phyloP scores from a whole-genome alignment of 345 rosid species.

The Acer campestre region DNA sequence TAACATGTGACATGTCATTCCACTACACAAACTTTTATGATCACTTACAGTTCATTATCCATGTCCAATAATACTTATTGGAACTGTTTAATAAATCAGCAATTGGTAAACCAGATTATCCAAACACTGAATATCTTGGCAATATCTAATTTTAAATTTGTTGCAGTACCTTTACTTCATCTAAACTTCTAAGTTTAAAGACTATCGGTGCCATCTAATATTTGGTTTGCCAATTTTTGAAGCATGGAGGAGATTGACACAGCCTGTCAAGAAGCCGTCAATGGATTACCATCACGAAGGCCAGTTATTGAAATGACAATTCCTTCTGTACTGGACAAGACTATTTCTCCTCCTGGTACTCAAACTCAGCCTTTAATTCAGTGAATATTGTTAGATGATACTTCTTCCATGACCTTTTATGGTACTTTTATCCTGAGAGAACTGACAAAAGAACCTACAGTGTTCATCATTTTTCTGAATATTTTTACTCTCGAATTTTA shows the following conservation, averaged over 20 bases:
- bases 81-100: not conserved
- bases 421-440: not conserved
- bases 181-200: not conserved
- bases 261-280: slow-evolving; percentile 49
- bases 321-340: slow-evolving; percentile 61
- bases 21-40: not conserved
- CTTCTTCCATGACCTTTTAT: not conserved
- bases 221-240: not conserved
- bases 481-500: not conserved
- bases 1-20: not conserved
- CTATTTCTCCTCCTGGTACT: slow-evolving; percentile 65
- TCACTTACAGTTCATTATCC: not conserved
- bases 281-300: slow-evolving; percentile 51
- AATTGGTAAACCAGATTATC: not conserved
- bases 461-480: not conserved
- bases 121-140: not conserved
- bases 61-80: not conserved
- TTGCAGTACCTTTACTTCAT: not conserved
- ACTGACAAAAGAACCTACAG: not conserved
- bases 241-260: slow-evolving; percentile 56
- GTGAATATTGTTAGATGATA: not conserved
- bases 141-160: not conserved
- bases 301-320: slow-evolving; percentile 71
- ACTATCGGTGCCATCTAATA: not conserved
- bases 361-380: not conserved